Percentiles rank a stretch among this genome's conserved stretches.
Conservation (phyloP, 139 green algal genomes). For the Chlorella sp. region DNA sequence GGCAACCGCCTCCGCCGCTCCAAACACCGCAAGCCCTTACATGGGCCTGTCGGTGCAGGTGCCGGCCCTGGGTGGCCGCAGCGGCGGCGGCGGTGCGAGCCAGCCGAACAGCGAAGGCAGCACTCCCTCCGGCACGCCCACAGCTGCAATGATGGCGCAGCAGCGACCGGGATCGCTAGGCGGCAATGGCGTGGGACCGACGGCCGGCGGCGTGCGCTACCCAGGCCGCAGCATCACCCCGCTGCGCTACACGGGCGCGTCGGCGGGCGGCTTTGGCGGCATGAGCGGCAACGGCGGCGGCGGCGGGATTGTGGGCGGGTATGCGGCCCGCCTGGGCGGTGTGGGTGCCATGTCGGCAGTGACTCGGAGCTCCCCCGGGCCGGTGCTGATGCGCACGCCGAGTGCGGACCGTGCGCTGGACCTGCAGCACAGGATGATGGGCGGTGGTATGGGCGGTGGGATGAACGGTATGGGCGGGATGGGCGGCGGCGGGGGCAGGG, state of each 20-base stretch:
- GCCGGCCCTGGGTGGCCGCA: not conserved
- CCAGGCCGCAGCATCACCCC: conserved; percentile 1
- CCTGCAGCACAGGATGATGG: no score
- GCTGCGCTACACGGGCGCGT: not conserved
- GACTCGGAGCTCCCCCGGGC: not conserved
- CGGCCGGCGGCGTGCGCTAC: not conserved
- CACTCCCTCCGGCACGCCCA: not conserved
- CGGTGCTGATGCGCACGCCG: not conserved
- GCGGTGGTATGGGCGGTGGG: no score
- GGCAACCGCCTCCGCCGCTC: no score
- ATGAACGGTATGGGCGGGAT: no score
- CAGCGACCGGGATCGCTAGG: no score
- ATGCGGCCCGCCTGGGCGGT: not conserved
- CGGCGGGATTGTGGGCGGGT: not conserved
- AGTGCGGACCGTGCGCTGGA: not conserved
- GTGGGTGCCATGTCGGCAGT: conserved; percentile 3
- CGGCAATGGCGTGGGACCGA: not conserved
- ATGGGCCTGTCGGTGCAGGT: conserved; percentile 9
- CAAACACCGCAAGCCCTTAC: no score
- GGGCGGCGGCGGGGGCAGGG: no score
- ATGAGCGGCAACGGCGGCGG: not conserved
- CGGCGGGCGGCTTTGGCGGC: not conserved
- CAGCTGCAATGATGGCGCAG: no score
- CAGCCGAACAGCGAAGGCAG: not conserved
- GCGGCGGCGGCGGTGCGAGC: not conserved